These are phyloP conservation scores for Mortierella sp. DNA, from an alignment of 371 early-diverging fungal genomes.

Conservation along the genomic window DNA sequence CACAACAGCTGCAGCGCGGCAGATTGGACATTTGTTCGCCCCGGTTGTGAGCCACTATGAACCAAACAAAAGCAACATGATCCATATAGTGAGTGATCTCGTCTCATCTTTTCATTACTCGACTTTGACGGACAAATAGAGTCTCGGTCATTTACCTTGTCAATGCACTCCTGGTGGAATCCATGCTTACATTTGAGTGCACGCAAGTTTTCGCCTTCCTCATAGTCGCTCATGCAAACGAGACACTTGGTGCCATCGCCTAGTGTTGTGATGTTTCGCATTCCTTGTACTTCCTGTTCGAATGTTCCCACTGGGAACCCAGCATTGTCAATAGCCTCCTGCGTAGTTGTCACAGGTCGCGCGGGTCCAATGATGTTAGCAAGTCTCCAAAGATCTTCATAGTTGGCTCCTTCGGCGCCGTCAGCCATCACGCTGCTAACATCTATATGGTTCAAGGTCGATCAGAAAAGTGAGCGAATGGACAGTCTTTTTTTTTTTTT, in stretches of 20 bases:
- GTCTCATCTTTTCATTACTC: too few species aligned
- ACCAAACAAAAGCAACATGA: neutral
- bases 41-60: constrained; percentile 59
- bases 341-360: constrained; percentile 64
- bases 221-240: constrained; percentile 80
- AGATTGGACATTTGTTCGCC: constrained; percentile 61
- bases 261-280: constrained; percentile 35
- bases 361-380: constrained; percentile 68
- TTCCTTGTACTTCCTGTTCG: constrained; percentile 47
- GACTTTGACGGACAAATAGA: too few species aligned
- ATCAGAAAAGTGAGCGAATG: too few species aligned
- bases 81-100: too few species aligned
- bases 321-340: constrained; percentile 57
- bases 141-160: too few species aligned
- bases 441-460: too few species aligned
- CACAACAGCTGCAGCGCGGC: constrained; percentile 51
- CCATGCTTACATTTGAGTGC: constrained; percentile 81
- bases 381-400: constrained; percentile 70
- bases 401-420: constrained; percentile 44
- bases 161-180: constrained; percentile 85
- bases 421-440: constrained; percentile 39
- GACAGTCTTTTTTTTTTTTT: too few species aligned
- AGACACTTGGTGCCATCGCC: constrained; percentile 55
- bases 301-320: constrained; percentile 56
- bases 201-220: constrained; percentile 70